Evolutionary conservation across 2,329 filamentous ascomycete species (phyloP), one percentile per base, ranked within the genome.

Genomic region (Sclerotinia minor): DNA sequence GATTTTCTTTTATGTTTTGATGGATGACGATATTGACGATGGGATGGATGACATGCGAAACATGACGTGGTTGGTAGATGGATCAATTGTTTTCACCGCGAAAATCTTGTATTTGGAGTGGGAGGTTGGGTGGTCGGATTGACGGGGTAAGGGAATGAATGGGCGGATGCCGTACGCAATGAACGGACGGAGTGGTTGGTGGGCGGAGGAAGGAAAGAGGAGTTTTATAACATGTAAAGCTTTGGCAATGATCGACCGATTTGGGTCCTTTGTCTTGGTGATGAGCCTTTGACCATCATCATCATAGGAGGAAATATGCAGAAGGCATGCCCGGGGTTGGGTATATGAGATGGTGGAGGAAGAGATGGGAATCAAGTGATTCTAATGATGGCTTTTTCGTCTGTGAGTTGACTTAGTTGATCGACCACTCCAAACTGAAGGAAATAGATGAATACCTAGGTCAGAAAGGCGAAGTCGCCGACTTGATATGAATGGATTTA

Each of bases 181-280:
- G 41, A 50, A 53, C 26, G 61, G 35, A 44, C 13, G 49, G 35
- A 9, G 44, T 38, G 61, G 49, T 29, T 26, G 64, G 53, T n/a
- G 45, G 44, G 38, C 26, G 32, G 67, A 32, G 44, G 65, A 6
- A 55, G 63, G 65, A 55, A 29, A 17, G 58, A 38, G 45, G 59
- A 61, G 54, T 58, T 60, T 61, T 61, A 65, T 32, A 38, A 57
- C 24, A 59, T 68, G 55, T 68, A 65, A 67, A 44, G 44, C 59
- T 66, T 29, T 52, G 50, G 52, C 69, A 69, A 68, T 64, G 71
- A 68, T 64, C 71, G 71, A 69, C 71, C 71, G 66, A 45, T 60
- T 70, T 68, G 66, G 68, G 71, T 71, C 70, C 71, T 60, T 72
- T 72, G 71, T 66, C 63, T 59, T 60, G 26, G 64, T 19, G 64